Base-by-base conservation (phyloP, 768 basidiomycete genomes). In the Panellus pusillus region DNA sequence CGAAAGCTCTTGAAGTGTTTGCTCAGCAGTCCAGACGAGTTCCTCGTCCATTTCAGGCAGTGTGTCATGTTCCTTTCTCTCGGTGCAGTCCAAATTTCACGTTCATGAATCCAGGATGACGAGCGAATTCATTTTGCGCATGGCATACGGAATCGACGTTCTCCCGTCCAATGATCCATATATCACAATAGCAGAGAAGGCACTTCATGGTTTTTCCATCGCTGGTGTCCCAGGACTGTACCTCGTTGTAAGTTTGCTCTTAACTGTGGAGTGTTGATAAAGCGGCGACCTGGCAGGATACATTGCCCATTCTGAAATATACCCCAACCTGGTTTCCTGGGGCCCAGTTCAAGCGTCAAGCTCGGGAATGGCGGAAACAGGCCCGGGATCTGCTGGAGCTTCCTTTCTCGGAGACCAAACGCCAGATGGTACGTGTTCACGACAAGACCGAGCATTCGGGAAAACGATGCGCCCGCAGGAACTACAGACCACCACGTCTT, bases 241-340 rank as follows among this genome's bases (percentile, higher is more conserved):
- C 49, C 44, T 73, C 1, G 72, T 74, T 9, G 68, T 54, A 11
- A 37, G 72, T 38, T 24, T 27, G 15, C 8, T 2, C 11, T 11
- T 7, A 18, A 5, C 2, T n/a, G n/a, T 20, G 11, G 6, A 24
- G n/a, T 4, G 6, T 8, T 3, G 4, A 32, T 18, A 4, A 17
- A n/a, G 9, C 29, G 24, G 3, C 14, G 19, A 11, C 6, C n/a
- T 5, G 6, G 32, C 44, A 49, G 39, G 47, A 46, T 42, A 32
- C 9, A 12, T 41, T 47, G 3, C 52, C 50, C 3, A 7, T 28
- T 61, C 62, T 70, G 28, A 62, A 58, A 15, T 46, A 68, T 35
- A 39, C 70, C 5, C 70, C 69, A 1, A 35, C 38, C 6, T 79
- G 78, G 77, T 35, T 79, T 7, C 78, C 79, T 27, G 79, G 79